phyloP scores from a whole-genome alignment of 306 rosid species.

The Cicer chorassanicum region DNA sequence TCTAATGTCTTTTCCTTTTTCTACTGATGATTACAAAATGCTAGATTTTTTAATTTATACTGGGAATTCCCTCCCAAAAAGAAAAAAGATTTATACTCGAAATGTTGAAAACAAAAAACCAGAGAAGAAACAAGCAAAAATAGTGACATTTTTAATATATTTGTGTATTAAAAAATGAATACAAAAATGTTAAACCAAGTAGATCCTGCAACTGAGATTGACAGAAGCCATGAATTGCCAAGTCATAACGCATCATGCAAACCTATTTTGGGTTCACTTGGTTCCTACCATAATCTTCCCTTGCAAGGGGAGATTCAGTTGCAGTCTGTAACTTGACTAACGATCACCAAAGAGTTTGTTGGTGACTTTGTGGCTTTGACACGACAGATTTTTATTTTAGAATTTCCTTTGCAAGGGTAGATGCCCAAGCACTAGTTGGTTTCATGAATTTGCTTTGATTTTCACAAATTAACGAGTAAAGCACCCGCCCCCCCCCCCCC shows the following conservation, averaged over 20 bases:
- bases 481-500: too few relatives aligned
- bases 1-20: not conserved
- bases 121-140: not conserved
- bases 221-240: slow-evolving; percentile 16
- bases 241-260: not conserved
- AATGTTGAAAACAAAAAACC: not conserved
- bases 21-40: not conserved
- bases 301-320: slow-evolving; percentile 8
- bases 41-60: not conserved
- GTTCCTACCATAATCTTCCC: slow-evolving; percentile 20
- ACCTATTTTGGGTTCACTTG: not conserved
- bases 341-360: too few relatives aligned
- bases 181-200: not conserved
- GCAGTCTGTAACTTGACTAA: too few relatives aligned
- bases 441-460: too few relatives aligned
- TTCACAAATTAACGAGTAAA: too few relatives aligned
- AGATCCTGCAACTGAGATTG: slow-evolving; percentile 2
- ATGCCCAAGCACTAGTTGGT: too few relatives aligned
- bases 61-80: too few relatives aligned
- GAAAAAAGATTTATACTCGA: not conserved
- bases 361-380: too few relatives aligned
- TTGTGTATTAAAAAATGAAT: not conserved
- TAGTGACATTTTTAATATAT: not conserved
- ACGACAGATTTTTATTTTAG: too few relatives aligned
- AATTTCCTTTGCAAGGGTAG: too few relatives aligned